Evolutionary conservation across 2,329 filamentous ascomycete genomes (phyloP).

Genomic region (Trichoderma koningii): DNA sequence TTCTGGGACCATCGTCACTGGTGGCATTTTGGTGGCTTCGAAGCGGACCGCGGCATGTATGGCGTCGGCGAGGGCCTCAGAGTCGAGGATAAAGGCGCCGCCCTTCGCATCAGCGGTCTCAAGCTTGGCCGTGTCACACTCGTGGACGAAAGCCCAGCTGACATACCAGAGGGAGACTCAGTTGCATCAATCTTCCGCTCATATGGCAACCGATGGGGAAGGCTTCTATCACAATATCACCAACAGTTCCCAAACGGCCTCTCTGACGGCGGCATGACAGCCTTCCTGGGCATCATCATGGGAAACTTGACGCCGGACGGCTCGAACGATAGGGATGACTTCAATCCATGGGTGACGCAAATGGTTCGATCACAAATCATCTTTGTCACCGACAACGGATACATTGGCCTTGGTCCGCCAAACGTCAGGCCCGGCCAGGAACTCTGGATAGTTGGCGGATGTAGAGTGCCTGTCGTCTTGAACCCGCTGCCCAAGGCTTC

Average conservation of each 20-base stretch:
- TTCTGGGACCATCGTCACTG: conserved; percentile 17
- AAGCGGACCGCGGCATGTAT: conserved; percentile 1
- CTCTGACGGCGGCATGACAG: neutral
- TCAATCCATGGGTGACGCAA: neutral
- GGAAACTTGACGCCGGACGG: neutral
- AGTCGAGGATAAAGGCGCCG: neutral
- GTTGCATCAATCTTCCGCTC: neutral
- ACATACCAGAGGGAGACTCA: neutral
- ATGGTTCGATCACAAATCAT: conserved; percentile 7
- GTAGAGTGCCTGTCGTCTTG: conserved; percentile 9
- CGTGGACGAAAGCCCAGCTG: neutral
- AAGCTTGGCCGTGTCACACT: neutral
- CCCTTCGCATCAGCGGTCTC: neutral
- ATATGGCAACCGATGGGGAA: conserved; percentile 11
- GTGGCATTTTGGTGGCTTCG: conserved; percentile 17
- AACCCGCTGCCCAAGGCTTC: neutral
- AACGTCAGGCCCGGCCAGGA: conserved; percentile 7
- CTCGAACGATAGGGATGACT: neutral
- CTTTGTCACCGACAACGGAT: conserved; percentile 7
- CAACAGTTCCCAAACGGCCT: neutral
- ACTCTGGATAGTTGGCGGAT: conserved; percentile 9
- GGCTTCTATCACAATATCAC: neutral
- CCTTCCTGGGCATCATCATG: conserved; percentile 10
- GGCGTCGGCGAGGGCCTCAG: conserved; percentile 10
- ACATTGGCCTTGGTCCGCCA: conserved; percentile 5